phyloP scores from a whole-genome alignment of 2,329 filamentous ascomycete species.

The Volutella citrinella region DNA sequence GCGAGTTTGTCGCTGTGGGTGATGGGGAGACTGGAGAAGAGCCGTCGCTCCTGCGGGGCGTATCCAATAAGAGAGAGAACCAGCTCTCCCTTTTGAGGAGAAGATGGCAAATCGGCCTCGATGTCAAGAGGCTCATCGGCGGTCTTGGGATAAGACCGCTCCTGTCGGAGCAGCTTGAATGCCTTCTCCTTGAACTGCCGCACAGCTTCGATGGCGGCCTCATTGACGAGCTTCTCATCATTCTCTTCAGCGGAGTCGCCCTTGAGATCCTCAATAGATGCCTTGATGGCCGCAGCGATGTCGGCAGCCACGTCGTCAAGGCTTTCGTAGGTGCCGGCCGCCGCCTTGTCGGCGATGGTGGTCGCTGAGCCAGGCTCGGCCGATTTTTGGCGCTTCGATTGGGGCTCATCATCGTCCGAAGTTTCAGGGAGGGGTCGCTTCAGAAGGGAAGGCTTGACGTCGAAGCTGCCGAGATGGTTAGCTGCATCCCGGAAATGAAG shows the following conservation, averaged over 20 bases:
- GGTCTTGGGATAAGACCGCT: constrained; percentile 49
- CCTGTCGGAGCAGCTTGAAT: constrained; percentile 59
- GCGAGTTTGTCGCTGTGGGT: constrained; percentile 29
- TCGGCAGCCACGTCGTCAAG: constrained; percentile 65
- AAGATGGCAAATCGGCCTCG: constrained; percentile 37
- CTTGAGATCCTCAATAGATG: constrained; percentile 48
- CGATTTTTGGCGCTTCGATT: constrained; percentile 60
- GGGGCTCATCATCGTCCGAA: constrained; percentile 46
- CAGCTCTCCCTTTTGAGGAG: constrained; percentile 43
- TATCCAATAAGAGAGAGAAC: constrained; percentile 77
- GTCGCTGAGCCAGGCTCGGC: constrained; percentile 37
- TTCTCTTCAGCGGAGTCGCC: constrained; percentile 28
- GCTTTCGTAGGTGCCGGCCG: constrained; percentile 50
- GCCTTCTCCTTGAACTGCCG: constrained; percentile 60
- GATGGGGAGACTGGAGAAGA: constrained; percentile 77
- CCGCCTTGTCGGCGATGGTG: constrained; percentile 54
- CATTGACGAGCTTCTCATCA: constrained; percentile 26
- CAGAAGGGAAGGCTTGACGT: constrained; percentile 52
- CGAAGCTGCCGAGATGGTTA: constrained; percentile 45
- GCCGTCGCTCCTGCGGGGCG: constrained; percentile 68
- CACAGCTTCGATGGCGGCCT: constrained; percentile 42
- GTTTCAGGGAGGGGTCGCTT: constrained; percentile 48
- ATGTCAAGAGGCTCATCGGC: constrained; percentile 37
- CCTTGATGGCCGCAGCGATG: constrained; percentile 45
- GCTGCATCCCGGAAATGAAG: constrained; percentile 17